Base-by-base conservation (phyloP, 2,329 filamentous ascomycete genomes). In the Fusarium sp. region DNA sequence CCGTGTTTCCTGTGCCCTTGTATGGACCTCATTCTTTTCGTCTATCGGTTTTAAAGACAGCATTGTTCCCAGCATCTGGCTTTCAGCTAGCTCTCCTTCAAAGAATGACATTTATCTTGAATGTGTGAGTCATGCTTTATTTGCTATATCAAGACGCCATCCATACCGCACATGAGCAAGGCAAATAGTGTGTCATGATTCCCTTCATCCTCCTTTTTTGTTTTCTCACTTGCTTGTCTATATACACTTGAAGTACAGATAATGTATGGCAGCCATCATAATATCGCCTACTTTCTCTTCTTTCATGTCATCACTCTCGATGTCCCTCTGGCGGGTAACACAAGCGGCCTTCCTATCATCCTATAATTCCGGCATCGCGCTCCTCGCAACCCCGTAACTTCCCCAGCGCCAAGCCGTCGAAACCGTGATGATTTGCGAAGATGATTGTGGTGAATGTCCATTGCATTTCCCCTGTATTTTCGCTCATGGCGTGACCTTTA, bases 221-320 rank as follows among this genome's bases (percentile, higher is more conserved):
- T 59, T 51, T 67, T 70, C 51, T 63, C 65, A 63, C 62, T 73
- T 66, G 57, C 57, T 60, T 62, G 48, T 76, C 73, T 76, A 73
- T 76, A 69, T 70, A 66, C 64, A 69, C 52, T 58, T 57, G 37
- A 70, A 71, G 60, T 56, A 52, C 63, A 61, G 70, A 66, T 41
- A 74, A 69, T 60, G 62, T 37, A 63, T 66, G 60, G 49, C 68
- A 73, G 69, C 69, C 66, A 74, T 67, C 70, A 66, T 64, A 60
- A 65, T 62, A 65, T 71, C 72, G 62, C 58, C 70, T 57, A 72
- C 63, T 62, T 44, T 63, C 65, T 67, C 65, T 65, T 37, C 49
- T 45, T 69, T 63, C 46, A 31, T 45, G 63, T 60, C 45, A 46
- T 68, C 52, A 38, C 59, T 71, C 61, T 61, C 63, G 61, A 67